These are phyloP conservation scores for Curvularia sp. DNA, from an alignment of 2,329 filamentous ascomycete genomes.

Conservation along the genomic window DNA sequence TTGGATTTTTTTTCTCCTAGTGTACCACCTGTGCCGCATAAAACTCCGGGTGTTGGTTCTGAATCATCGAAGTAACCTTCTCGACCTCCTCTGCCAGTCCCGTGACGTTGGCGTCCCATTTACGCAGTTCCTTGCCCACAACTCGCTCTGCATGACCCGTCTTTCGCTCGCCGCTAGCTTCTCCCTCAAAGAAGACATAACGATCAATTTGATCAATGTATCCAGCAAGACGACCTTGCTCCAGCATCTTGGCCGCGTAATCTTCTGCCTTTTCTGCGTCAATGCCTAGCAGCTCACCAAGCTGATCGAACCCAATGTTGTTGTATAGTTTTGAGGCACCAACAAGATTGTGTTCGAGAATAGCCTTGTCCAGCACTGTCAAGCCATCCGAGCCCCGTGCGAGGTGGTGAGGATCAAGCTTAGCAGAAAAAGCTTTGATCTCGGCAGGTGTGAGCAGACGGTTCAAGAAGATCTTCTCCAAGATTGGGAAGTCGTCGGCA, in stretches of 20 bases:
- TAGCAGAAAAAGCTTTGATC: constrained; percentile 82
- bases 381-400: constrained; percentile 88
- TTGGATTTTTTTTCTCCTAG: constrained; percentile 18
- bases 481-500: constrained; percentile 81
- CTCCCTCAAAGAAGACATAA: constrained; percentile 85
- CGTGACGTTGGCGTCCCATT: constrained; percentile 90
- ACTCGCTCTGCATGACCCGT: constrained; percentile 66
- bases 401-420: constrained; percentile 84
- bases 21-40: constrained; percentile 54
- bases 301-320: constrained; percentile 65
- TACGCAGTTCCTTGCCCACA: constrained; percentile 74
- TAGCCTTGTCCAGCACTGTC: constrained; percentile 90
- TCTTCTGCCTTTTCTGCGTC: constrained; percentile 83
- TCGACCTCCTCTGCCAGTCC: constrained; percentile 88
- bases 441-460: constrained; percentile 81
- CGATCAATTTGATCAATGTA: constrained; percentile 93
- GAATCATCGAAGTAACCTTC: constrained; percentile 79
- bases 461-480: constrained; percentile 98
- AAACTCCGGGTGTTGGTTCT: constrained; percentile 74
- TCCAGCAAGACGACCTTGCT: constrained; percentile 86
- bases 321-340: constrained; percentile 71
- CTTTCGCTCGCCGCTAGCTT: constrained; percentile 72
- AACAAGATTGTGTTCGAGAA: constrained; percentile 94
- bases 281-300: constrained; percentile 79
- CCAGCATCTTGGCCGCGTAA: constrained; percentile 93